phyloP scores from a whole-genome alignment of 768 basidiomycete genomes.

The Hortiboletus flavorubellus region DNA sequence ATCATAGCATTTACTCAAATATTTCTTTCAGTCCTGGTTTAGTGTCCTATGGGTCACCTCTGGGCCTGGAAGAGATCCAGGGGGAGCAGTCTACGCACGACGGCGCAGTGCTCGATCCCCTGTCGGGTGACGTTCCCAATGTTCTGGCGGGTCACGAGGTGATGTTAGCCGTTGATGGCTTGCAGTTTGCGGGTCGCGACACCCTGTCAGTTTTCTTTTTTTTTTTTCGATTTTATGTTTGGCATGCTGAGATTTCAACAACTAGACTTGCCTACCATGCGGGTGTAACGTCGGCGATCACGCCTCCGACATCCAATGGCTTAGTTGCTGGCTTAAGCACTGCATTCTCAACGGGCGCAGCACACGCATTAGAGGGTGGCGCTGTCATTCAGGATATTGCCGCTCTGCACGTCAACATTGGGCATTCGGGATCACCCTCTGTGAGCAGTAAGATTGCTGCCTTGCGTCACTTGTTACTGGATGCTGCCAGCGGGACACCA shows the following conservation, averaged over 20 bases:
- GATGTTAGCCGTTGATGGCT: conserved; percentile 69
- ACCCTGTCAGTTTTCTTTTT: conserved; percentile 41
- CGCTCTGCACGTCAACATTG: conserved; percentile 60
- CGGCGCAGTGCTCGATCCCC: conserved; percentile 49
- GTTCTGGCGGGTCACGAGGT: conserved; percentile 37
- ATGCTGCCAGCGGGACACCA: conserved; percentile 9
- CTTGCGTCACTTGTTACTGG: conserved; percentile 62
- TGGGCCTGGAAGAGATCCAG: conserved; percentile 57
- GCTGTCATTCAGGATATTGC: conserved; percentile 59
- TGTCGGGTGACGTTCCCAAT: conserved; percentile 31
- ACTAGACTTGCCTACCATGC: conserved; percentile 63
- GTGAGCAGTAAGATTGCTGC: conserved; percentile 81
- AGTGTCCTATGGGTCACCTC: conserved; percentile 38
- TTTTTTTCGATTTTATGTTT: background rate
- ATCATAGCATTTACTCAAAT: background rate
- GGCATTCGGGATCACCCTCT: conserved; percentile 37
- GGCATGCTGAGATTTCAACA: conserved; percentile 1
- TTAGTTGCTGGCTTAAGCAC: conserved; percentile 57
- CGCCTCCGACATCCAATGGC: conserved; percentile 49
- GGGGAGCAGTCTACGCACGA: conserved; percentile 55
- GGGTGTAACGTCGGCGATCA: conserved; percentile 62
- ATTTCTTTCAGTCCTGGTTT: conserved; percentile 41
- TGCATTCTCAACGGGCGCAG: conserved; percentile 53
- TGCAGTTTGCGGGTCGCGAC: conserved; percentile 61
- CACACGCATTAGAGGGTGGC: conserved; percentile 51